These are phyloP conservation scores for Ustilago bromivora DNA, from an alignment of 1,284 basidiomycete species.

Conservation along the genomic window DNA sequence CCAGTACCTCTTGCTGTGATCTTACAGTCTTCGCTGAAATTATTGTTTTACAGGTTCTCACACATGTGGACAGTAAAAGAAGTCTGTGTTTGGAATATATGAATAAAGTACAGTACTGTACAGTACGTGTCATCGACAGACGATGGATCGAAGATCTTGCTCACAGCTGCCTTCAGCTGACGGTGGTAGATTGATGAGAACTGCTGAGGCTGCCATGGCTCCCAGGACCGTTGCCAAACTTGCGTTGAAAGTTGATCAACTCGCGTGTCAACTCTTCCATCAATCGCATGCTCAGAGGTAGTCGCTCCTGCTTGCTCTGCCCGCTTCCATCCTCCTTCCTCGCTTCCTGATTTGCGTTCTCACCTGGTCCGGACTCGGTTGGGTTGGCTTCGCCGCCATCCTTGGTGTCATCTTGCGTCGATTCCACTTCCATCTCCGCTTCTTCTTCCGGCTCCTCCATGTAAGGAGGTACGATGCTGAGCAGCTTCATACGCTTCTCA, in stretches of 20 bases:
- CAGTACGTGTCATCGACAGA: background rate
- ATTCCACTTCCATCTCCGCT: conserved; percentile 78
- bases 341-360: conserved; percentile 75
- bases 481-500: conserved; percentile 63
- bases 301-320: conserved; percentile 11
- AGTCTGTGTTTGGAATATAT: background rate
- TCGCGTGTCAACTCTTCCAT: conserved; percentile 67
- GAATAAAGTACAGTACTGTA: too few species aligned
- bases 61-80: background rate
- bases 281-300: conserved; percentile 64
- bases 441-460: conserved; percentile 73
- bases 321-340: conserved; percentile 13
- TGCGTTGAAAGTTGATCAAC: conserved; percentile 61
- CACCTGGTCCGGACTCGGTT: conserved; percentile 47
- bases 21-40: background rate
- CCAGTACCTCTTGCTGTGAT: too few species aligned
- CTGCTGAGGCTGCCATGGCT: conserved; percentile 27
- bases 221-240: conserved; percentile 53
- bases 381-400: background rate
- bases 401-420: conserved; percentile 51
- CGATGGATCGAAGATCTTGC: background rate
- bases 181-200: conserved; percentile 32
- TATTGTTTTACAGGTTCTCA: background rate
- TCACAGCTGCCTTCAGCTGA: conserved; percentile 15
- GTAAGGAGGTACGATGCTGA: conserved; percentile 74